Percentiles rank a stretch among this genome's conserved stretches.
Evolutionary conservation across 2,329 filamentous ascomycete genomes (phyloP).

Genomic region (Ciborinia camelliae): DNA sequence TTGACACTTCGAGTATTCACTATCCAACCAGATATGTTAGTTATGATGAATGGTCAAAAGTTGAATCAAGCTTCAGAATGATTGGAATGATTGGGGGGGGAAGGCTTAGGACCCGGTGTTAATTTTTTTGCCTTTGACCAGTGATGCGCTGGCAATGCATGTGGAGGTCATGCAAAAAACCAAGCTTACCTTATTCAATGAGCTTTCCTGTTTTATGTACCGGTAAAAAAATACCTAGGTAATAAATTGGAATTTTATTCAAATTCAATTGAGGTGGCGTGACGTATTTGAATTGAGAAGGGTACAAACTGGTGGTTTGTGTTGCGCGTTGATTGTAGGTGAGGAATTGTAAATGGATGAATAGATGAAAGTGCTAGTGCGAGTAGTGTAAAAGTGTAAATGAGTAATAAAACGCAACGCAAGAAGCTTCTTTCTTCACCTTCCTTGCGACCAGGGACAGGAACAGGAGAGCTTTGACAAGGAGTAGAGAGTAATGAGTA

Average conservation of each 20-base stretch:
- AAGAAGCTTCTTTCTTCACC: too few species aligned
- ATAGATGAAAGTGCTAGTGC: neutral
- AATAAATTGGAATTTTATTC: slow-evolving; percentile 24
- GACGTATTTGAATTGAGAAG: slow-evolving; percentile 21
- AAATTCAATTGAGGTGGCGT: slow-evolving; percentile 25
- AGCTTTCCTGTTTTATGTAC: slow-evolving; percentile 22
- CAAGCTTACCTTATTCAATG: slow-evolving; percentile 37
- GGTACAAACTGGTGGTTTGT: slow-evolving; percentile 11
- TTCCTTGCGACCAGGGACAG: too few species aligned
- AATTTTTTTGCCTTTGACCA: slow-evolving; percentile 34
- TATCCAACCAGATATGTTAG: slow-evolving; percentile 38
- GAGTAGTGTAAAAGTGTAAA: too few species aligned
- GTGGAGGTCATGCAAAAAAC: slow-evolving; percentile 30
- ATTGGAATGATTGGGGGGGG: slow-evolving; percentile 32
- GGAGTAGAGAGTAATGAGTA: slow-evolving; percentile 2
- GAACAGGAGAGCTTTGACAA: slow-evolving; percentile 10
- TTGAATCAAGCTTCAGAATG: slow-evolving; percentile 23
- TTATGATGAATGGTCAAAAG: slow-evolving; percentile 31
- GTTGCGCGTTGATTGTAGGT: slow-evolving; percentile 13
- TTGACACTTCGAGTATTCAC: slow-evolving; percentile 25
- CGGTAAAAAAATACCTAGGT: slow-evolving; percentile 26
- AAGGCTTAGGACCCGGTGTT: slow-evolving; percentile 29
- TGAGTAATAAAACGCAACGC: too few species aligned
- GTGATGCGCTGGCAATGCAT: slow-evolving; percentile 39
- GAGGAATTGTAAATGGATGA: neutral